These are phyloP conservation scores for Actinomortierella ambigua DNA, from an alignment of 371 early-diverging fungal species.

Conservation along the genomic window DNA sequence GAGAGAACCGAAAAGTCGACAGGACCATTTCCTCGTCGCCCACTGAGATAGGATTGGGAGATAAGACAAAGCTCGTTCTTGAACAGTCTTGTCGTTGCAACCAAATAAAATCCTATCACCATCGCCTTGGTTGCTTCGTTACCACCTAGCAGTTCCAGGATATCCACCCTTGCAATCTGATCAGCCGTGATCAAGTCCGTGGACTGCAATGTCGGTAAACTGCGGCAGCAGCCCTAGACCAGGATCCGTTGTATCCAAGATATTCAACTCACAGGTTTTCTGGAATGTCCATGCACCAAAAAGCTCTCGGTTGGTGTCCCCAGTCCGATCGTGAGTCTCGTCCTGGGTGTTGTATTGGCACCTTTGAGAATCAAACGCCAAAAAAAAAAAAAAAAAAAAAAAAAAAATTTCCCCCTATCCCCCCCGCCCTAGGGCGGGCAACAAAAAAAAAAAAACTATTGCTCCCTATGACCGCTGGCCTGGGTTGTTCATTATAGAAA, in stretches of 20 bases:
- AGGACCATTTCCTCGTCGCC: constrained; percentile 25
- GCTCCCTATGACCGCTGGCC: not conserved
- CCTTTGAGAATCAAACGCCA: constrained; percentile 10
- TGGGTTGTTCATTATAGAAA: constrained; percentile 3
- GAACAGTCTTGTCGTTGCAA: constrained; percentile 14
- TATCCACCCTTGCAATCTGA: constrained; percentile 2
- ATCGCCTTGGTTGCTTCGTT: constrained; percentile 16
- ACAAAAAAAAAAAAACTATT: constrained; percentile 5
- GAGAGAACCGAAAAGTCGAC: constrained; percentile 20
- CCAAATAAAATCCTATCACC: constrained; percentile 11
- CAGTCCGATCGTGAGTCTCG: constrained; percentile 1
- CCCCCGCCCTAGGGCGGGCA: too few species aligned
- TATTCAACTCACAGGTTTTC: constrained; percentile 15
- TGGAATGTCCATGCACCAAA: constrained; percentile 12
- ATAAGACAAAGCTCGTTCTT: constrained; percentile 14
- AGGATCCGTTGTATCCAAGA: not conserved
- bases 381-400: too few species aligned
- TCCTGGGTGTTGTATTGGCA: constrained; percentile 4
- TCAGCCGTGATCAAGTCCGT: constrained; percentile 3
- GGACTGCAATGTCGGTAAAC: constrained; percentile 12
- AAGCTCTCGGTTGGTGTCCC: constrained; percentile 13
- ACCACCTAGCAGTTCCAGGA: not conserved
- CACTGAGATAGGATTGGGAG: constrained; percentile 15
- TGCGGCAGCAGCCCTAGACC: not conserved
- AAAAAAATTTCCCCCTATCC: too few species aligned